Conservation (phyloP, 805 yeast species). For the Metschnikowia drakensbergensis region DNA sequence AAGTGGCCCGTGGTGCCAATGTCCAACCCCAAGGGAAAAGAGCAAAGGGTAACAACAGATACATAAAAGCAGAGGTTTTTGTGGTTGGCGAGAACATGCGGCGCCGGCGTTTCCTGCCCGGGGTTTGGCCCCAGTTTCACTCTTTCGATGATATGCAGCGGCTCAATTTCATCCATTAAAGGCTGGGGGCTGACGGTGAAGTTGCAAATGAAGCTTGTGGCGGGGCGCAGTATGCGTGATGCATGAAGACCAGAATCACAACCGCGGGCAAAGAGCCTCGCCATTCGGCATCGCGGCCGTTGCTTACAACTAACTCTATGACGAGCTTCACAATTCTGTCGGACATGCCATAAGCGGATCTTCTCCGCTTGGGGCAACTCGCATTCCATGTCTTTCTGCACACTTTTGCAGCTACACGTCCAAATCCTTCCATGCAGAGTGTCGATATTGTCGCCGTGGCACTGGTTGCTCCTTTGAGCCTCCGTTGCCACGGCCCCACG, state of each 20-base stretch:
- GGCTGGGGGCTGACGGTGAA: neutral
- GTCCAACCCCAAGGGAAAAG: constrained; percentile 14
- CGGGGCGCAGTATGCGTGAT: constrained; percentile 1
- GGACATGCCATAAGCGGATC: no score
- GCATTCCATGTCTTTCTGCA: no score
- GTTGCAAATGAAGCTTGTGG: constrained; percentile 3
- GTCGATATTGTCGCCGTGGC: no score
- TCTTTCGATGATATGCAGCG: neutral
- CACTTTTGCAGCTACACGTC: no score
- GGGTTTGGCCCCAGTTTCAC: no score
- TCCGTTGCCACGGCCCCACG: no score
- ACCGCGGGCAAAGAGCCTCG: neutral
- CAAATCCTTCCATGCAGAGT: no score
- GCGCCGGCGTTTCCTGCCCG: neutral
- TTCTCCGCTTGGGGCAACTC: neutral
- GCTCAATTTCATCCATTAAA: neutral
- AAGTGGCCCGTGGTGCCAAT: constrained; percentile 13
- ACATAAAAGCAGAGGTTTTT: constrained; percentile 4
- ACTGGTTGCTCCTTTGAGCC: no score
- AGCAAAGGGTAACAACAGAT: constrained; percentile 6
- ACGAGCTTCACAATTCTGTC: no score
- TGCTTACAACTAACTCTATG: no score
- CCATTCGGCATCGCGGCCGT: neutral
- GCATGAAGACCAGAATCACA: neutral
- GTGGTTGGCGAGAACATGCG: neutral